Percentiles rank a stretch among this genome's conserved stretches.
Evolutionary conservation across 2,329 filamentous ascomycete genomes (phyloP).

Genomic region (Catunica adiposa): DNA sequence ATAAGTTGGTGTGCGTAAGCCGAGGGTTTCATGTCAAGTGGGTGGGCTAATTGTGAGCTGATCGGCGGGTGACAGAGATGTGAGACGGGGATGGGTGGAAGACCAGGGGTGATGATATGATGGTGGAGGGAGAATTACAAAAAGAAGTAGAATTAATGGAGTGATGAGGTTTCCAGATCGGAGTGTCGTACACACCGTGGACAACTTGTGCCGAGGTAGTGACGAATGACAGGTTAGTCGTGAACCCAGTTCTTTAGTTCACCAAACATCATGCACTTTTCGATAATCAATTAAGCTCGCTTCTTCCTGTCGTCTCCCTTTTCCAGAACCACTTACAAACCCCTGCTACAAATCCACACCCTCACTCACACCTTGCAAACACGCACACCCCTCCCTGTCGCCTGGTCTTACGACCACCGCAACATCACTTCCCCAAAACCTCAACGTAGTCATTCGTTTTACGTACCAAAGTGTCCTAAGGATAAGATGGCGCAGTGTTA

Average conservation of each 20-base stretch:
- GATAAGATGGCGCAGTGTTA: not conserved
- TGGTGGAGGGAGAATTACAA: not conserved
- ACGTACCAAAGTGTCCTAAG: not conserved
- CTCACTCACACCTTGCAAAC: not conserved
- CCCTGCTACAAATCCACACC: not conserved
- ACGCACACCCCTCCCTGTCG: not conserved
- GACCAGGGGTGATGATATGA: not conserved
- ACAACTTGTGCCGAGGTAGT: not conserved
- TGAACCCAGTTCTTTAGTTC: not conserved
- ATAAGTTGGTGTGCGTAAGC: not conserved
- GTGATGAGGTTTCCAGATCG: not conserved
- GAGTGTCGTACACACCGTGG: not conserved
- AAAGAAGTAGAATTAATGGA: not conserved
- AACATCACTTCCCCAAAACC: not conserved
- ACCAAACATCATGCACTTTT: not conserved
- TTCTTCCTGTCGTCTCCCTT: not conserved
- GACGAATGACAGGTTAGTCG: not conserved
- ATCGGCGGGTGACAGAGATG: not conserved
- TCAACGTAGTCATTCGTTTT: not conserved
- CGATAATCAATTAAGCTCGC: not conserved
- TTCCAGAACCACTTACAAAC: not conserved
- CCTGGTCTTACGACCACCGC: not conserved
- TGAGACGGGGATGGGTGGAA: not conserved
- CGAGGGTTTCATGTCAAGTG: not conserved
- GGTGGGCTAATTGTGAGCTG: not conserved